phyloP scores from a whole-genome alignment of 352 stramenopile genomes.

The Sclerospora graminicola region DNA sequence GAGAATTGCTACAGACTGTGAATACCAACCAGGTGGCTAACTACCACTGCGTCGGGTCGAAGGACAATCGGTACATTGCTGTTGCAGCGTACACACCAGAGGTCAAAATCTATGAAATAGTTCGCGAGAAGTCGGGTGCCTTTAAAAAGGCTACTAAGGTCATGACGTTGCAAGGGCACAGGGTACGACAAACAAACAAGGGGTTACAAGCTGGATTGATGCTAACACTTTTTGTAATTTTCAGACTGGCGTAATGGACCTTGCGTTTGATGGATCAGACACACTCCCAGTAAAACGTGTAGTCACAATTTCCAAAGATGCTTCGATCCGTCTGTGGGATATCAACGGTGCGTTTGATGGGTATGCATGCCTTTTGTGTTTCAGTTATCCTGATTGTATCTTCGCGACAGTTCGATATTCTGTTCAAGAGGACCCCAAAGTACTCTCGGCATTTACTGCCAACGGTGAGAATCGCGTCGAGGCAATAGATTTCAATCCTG shows the following conservation, averaged over 20 bases:
- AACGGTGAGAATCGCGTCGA: slow-evolving; percentile 47
- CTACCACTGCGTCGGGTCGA: slow-evolving; percentile 69
- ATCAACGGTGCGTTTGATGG: slow-evolving; percentile 49
- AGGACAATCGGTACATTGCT: slow-evolving; percentile 75
- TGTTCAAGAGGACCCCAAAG: slow-evolving; percentile 64
- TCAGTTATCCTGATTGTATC: neutral
- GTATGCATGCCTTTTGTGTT: too few species aligned
- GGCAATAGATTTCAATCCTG: slow-evolving; percentile 47
- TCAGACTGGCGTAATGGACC: slow-evolving; percentile 62
- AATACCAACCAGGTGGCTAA: slow-evolving; percentile 79
- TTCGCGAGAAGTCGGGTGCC: slow-evolving; percentile 54
- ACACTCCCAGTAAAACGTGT: slow-evolving; percentile 57
- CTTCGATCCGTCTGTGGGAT: slow-evolving; percentile 64
- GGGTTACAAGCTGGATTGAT: neutral
- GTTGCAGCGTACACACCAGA: slow-evolving; percentile 74
- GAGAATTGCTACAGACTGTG: slow-evolving; percentile 54
- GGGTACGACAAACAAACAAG: slow-evolving; percentile 23
- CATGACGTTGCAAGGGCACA: slow-evolving; percentile 71
- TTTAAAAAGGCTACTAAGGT: slow-evolving; percentile 82
- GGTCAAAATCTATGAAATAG: slow-evolving; percentile 79
- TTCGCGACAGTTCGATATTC: slow-evolving; percentile 54
- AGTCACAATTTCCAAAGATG: slow-evolving; percentile 70
- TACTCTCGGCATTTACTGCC: slow-evolving; percentile 49
- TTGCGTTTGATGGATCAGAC: slow-evolving; percentile 70
- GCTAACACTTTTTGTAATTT: slow-evolving; percentile 5